Base-by-base conservation (phyloP, 495 filamentous ascomycete species). In the Rusavskia elegans region DNA sequence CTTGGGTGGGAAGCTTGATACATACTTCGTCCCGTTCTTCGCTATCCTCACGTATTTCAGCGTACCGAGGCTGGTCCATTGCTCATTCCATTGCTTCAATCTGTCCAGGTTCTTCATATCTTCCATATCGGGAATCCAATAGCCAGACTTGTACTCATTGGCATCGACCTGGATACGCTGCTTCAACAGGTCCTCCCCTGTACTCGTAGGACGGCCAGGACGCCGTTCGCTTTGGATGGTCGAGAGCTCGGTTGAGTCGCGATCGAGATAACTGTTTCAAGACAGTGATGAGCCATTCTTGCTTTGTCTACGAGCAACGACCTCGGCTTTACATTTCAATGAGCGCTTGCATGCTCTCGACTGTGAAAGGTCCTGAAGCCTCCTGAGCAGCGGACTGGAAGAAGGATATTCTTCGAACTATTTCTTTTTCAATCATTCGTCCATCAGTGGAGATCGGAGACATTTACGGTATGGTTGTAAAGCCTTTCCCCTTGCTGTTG, bases 91-190 rank as follows among this genome's bases (percentile, higher is more conserved):
- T 9, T 60, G 54, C 55, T 64, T 63, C 53, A 87, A 62, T 50
- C 60, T 66, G 49, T 64, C 58, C 38, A 85, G 51, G 53, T 76
- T 82, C 40, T 73, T 68, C 45, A 59, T 57, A 42, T 82, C 68
- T 46, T 68, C 62, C 35, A 86, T 52, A 53, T 87, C 78, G 1
- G 83, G 83, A 56, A 83, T 63, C 75, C 81, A 86, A 60, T 93
- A 94, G 0, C 92, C 92, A 27, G 81, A 84, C 45, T 79, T 73
- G 56, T 86, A 84, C 68, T 98, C 92, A 61, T 83, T 83, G 57
- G 83, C 69, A 57, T 96, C 86, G 19, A 67, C 68, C 19, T 73
- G 71, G 45, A 84, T 80, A 45, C 79, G 78, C 59, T 89, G 80
- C 55, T 74, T 78, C 23, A 97, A 67, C 5, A 84, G 66, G 63